These are phyloP conservation scores for Cercospora sp. DNA, from an alignment of 2,329 filamentous ascomycete species.

Conservation along the genomic window DNA sequence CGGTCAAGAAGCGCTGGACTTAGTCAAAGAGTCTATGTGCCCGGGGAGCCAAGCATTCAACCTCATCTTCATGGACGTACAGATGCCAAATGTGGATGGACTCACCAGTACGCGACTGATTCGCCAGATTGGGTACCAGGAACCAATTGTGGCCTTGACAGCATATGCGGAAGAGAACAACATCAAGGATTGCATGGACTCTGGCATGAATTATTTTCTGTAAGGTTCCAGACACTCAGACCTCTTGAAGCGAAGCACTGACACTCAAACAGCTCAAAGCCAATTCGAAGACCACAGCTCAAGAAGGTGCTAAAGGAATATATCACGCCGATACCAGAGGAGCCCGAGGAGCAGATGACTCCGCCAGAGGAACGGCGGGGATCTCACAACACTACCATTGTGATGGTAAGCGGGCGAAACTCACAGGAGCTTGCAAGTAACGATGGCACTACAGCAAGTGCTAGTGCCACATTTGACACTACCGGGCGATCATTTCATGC, in stretches of 20 bases:
- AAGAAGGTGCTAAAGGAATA: slow-evolving; percentile 82
- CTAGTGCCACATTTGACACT: slow-evolving; percentile 1
- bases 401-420: slow-evolving; percentile 15
- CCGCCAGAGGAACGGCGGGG: slow-evolving; percentile 13
- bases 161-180: slow-evolving; percentile 91
- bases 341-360: slow-evolving; percentile 20
- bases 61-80: slow-evolving; percentile 68
- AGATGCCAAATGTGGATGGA: slow-evolving; percentile 70
- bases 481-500: slow-evolving; percentile 4
- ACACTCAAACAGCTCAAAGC: slow-evolving; percentile 46
- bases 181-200: slow-evolving; percentile 64
- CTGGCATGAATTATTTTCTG: slow-evolving; percentile 90
- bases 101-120: slow-evolving; percentile 83
- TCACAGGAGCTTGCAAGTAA: not conserved
- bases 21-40: slow-evolving; percentile 80
- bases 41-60: slow-evolving; percentile 65
- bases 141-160: slow-evolving; percentile 89
- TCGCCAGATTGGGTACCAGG: slow-evolving; percentile 79
- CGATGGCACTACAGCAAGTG: slow-evolving; percentile 7
- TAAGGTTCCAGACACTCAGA: slow-evolving; percentile 34
- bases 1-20: slow-evolving; percentile 74
- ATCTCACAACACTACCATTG: slow-evolving; percentile 19
- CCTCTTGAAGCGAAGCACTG: no score
- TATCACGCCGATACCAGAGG: slow-evolving; percentile 48
- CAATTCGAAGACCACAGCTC: slow-evolving; percentile 75